Evolutionary conservation across 2,329 filamentous ascomycete genomes (phyloP).

Genomic region (Fusarium palustre): DNA sequence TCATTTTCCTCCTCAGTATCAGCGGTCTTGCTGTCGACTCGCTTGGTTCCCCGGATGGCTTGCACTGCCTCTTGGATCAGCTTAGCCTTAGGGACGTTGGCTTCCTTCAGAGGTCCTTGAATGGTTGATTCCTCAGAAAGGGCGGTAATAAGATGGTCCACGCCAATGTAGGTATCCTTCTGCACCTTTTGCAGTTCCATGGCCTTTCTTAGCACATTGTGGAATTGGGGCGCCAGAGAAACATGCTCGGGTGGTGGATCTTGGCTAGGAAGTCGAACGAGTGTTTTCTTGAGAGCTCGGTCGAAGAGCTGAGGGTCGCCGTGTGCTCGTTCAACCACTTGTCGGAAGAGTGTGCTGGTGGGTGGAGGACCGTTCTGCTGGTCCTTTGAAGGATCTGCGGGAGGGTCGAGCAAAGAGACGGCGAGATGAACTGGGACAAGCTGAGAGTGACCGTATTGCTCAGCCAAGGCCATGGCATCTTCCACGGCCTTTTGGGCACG

Average conservation of each 20-base stretch:
- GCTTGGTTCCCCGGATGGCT: constrained; percentile 89
- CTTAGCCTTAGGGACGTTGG: constrained; percentile 92
- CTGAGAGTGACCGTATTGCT: constrained; percentile 92
- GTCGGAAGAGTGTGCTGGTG: constrained; percentile 84
- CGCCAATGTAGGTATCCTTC: constrained; percentile 93
- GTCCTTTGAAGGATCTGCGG: constrained; percentile 81
- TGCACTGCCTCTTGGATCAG: constrained; percentile 90
- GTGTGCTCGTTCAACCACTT: constrained; percentile 93
- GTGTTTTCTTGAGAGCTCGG: constrained; percentile 87
- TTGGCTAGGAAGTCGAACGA: constrained; percentile 93
- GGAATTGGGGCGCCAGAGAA: constrained; percentile 83
- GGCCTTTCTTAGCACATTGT: constrained; percentile 83
- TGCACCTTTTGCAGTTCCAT: constrained; percentile 96
- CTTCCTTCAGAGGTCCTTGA: constrained; percentile 79
- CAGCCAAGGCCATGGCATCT: constrained; percentile 87
- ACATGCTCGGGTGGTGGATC: constrained; percentile 93
- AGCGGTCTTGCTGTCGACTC: constrained; percentile 95
- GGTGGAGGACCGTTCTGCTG: constrained; percentile 80
- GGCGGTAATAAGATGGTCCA: constrained; percentile 92
- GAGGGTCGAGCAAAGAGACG: constrained; percentile 81
- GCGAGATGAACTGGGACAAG: constrained; percentile 91
- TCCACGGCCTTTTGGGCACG: constrained; percentile 88
- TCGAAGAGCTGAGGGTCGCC: constrained; percentile 92
- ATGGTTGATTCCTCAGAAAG: constrained; percentile 83
- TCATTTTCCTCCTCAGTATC: constrained; percentile 94